Percentiles rank a stretch among this genome's conserved stretches.
phyloP scores from a whole-genome alignment of 139 green algal species.

The Coelastrella sp. region DNA sequence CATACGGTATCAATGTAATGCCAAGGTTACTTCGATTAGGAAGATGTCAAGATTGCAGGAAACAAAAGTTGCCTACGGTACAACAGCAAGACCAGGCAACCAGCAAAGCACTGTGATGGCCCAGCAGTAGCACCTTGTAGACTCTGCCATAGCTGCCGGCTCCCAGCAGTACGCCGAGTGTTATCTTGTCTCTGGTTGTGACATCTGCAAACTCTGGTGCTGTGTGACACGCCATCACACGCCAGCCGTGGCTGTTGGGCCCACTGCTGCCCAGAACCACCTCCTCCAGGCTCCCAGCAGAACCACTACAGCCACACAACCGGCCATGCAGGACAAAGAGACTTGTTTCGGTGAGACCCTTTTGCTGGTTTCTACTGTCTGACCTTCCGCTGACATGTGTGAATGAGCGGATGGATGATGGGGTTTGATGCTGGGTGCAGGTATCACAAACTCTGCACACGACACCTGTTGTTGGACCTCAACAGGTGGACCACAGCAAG shows the following conservation, averaged over 20 bases:
- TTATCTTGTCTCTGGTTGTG: neutral
- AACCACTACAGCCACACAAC: neutral
- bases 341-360: too few species aligned
- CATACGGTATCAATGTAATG: neutral
- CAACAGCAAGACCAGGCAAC: too few species aligned
- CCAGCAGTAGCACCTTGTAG: neutral
- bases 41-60: too few species aligned
- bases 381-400: too few species aligned
- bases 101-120: too few species aligned
- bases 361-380: too few species aligned
- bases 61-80: too few species aligned
- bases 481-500: too few species aligned
- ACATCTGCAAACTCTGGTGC: constrained; percentile 19
- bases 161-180: neutral
- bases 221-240: constrained; percentile 29
- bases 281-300: neutral
- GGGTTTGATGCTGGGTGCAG: too few species aligned
- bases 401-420: too few species aligned
- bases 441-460: too few species aligned
- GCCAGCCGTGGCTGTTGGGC: neutral
- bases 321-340: neutral
- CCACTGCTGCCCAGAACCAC: neutral
- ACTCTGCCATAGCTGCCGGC: neutral
- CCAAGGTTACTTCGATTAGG: neutral
- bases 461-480: too few species aligned